Conservation (phyloP, 202 grass and related monocot species). For the Cymbopogon flexuosus region DNA sequence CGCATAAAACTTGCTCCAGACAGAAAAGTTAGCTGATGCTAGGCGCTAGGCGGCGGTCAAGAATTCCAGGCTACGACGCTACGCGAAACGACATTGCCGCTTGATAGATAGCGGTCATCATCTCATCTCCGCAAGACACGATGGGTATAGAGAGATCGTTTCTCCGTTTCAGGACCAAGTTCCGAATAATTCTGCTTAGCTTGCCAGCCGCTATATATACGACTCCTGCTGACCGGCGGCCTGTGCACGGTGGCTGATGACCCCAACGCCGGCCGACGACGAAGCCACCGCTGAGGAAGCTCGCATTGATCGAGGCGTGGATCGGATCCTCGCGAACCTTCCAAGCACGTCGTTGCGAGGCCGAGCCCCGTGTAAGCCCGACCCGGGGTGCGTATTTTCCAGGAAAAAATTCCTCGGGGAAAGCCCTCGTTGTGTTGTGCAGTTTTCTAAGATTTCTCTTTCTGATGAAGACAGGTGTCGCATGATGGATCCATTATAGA, state of each 20-base stretch:
- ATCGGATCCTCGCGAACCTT: background rate
- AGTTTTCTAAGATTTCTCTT: background rate
- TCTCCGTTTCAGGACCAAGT: background rate
- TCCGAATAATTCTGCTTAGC: background rate
- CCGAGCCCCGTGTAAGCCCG: background rate
- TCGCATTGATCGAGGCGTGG: no score
- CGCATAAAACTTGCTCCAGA: background rate
- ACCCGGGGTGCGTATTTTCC: no score
- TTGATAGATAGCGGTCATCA: background rate
- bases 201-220: background rate
- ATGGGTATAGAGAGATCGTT: background rate
- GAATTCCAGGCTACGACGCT: background rate
- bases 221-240: background rate
- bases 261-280: background rate
- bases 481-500: background rate
- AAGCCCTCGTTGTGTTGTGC: no score
- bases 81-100: background rate
- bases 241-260: background rate
- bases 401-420: no score
- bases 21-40: background rate
- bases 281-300: background rate
- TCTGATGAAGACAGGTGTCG: background rate
- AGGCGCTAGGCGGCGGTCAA: background rate
- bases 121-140: background rate
- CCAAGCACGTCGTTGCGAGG: background rate